These are phyloP conservation scores for Penicillium sp. DNA, from an alignment of 2,329 filamentous ascomycete genomes.

Conservation along the genomic window DNA sequence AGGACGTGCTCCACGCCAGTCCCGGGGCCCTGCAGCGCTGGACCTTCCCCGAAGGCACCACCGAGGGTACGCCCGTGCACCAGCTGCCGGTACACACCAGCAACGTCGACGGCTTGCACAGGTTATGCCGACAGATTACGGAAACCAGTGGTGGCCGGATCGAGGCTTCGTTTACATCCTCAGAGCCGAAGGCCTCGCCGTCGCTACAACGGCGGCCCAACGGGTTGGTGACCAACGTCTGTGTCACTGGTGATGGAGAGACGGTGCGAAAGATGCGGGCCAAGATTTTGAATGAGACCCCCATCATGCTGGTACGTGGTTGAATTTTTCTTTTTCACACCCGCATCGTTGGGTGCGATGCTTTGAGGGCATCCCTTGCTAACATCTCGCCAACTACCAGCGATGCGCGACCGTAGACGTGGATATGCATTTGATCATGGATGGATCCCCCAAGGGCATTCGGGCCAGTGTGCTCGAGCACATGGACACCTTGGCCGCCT, in stretches of 20 bases:
- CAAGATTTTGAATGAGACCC: slow-evolving; percentile 85
- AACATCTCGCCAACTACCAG: slow-evolving; percentile 48
- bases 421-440: slow-evolving; percentile 84
- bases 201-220: slow-evolving; percentile 49
- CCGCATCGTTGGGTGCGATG: slow-evolving; percentile 10
- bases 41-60: slow-evolving; percentile 86
- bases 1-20: slow-evolving; percentile 92
- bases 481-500: slow-evolving; percentile 80
- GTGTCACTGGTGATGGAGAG: slow-evolving; percentile 82
- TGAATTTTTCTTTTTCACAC: slow-evolving; percentile 17
- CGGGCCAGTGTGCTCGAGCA: slow-evolving; percentile 76
- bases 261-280: slow-evolving; percentile 86
- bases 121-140: slow-evolving; percentile 78
- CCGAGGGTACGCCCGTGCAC: slow-evolving; percentile 79
- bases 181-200: slow-evolving; percentile 67
- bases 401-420: slow-evolving; percentile 91
- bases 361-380: slow-evolving; percentile 17
- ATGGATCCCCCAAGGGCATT: slow-evolving; percentile 65
- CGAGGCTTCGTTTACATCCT: slow-evolving; percentile 80
- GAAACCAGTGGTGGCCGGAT: slow-evolving; percentile 66
- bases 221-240: slow-evolving; percentile 78
- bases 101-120: slow-evolving; percentile 76
- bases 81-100: slow-evolving; percentile 88
- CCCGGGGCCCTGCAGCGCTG: slow-evolving; percentile 83
- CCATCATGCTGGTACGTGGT: slow-evolving; percentile 78